Evolutionary conservation across 2,329 filamentous ascomycete species (phyloP).

Genomic region (Fusarium buxicola): DNA sequence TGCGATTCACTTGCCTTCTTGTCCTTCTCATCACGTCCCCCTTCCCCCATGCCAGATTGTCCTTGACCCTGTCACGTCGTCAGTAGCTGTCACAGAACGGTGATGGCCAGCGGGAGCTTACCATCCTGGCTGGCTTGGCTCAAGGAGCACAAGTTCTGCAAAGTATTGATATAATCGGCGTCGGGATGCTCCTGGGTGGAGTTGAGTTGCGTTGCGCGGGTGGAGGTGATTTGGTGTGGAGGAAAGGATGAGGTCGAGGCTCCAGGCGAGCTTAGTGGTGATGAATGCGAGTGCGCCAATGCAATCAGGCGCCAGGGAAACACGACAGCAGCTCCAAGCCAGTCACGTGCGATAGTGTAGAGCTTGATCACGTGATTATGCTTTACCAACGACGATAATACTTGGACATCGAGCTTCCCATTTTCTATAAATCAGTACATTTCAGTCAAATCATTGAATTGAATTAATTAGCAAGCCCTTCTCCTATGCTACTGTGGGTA

Average conservation of each 20-base stretch:
- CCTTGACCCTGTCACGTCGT: slow-evolving; percentile 74
- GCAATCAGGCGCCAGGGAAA: slow-evolving; percentile 58
- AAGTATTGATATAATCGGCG: slow-evolving; percentile 11
- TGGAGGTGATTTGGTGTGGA: slow-evolving; percentile 40
- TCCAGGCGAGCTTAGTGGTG: slow-evolving; percentile 49
- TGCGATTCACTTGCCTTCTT: slow-evolving; percentile 78
- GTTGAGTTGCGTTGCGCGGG: slow-evolving; percentile 26
- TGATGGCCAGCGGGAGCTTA: slow-evolving; percentile 37
- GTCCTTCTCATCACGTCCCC: slow-evolving; percentile 87
- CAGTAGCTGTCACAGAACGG: slow-evolving; percentile 21
- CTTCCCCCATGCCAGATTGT: slow-evolving; percentile 88
- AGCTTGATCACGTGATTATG: slow-evolving; percentile 31
- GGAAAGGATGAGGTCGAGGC: slow-evolving; percentile 39
- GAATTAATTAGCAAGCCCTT: background rate
- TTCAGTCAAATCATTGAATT: background rate
- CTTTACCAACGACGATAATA: background rate
- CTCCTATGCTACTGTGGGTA: too few species aligned
- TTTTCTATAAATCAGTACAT: background rate
- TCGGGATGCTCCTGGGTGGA: slow-evolving; percentile 17
- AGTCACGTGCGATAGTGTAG: slow-evolving; percentile 47
- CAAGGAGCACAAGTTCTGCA: slow-evolving; percentile 40
- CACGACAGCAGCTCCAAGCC: slow-evolving; percentile 54
- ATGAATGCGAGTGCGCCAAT: slow-evolving; percentile 48
- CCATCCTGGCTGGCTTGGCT: slow-evolving; percentile 52
- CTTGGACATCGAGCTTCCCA: background rate